These are phyloP conservation scores for Chlamydomonas sphaeroides DNA, from an alignment of 139 green algal species.

Conservation along the genomic window DNA sequence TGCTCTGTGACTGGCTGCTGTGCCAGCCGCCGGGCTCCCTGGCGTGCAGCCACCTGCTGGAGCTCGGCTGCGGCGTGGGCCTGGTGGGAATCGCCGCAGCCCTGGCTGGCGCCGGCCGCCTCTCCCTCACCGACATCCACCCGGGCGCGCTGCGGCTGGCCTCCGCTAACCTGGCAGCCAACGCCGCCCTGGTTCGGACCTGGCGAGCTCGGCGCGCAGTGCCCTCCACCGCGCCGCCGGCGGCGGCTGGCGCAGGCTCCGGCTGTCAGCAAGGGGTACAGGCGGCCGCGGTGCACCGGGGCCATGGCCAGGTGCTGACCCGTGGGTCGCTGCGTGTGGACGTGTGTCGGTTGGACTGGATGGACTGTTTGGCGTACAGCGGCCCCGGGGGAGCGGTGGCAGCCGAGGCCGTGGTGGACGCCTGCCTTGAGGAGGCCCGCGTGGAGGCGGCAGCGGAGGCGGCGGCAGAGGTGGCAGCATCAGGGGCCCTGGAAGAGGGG, in stretches of 20 bases:
- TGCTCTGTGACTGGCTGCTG: slow-evolving; percentile 35
- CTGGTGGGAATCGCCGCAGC: not conserved
- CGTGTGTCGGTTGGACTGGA: slow-evolving; percentile 17
- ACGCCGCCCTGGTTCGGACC: not conserved
- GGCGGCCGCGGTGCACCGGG: too few relatives aligned
- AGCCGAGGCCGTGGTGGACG: not conserved
- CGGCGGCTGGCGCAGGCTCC: not conserved
- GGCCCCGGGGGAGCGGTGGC: not conserved
- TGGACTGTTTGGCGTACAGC: slow-evolving; percentile 22
- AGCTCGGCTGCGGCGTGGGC: slow-evolving; percentile 41
- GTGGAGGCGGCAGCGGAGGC: not conserved
- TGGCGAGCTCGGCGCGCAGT: not conserved
- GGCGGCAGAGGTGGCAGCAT: not conserved
- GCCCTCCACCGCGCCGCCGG: too few relatives aligned
- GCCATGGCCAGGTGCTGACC: not conserved
- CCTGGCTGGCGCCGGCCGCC: not conserved
- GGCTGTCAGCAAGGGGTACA: not conserved
- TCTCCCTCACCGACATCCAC: slow-evolving; percentile 9
- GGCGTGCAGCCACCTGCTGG: not conserved
- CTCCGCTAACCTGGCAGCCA: not conserved
- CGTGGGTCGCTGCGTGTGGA: not conserved
- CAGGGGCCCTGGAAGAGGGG: too few relatives aligned
- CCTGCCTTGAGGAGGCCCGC: not conserved
- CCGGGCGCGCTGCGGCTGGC: not conserved
- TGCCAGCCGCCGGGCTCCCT: not conserved